Evolutionary conservation across 2,329 filamentous ascomycete genomes (phyloP).

Genomic region (Cryphonectria japonica): DNA sequence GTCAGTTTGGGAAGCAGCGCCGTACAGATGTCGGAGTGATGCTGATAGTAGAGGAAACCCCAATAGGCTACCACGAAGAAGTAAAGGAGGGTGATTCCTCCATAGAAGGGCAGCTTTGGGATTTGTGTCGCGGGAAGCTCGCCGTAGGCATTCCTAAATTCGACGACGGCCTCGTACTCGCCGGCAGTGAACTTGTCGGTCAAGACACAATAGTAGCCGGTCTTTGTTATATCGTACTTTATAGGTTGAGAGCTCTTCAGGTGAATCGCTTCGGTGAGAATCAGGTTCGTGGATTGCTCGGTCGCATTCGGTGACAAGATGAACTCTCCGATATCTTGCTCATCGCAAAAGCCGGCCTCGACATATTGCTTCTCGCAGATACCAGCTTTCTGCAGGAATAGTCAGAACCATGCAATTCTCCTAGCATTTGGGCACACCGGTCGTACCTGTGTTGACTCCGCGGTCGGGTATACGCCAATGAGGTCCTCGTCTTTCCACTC

Average conservation of each 20-base stretch:
- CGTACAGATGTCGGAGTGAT: constrained; percentile 85
- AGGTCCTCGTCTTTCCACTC: constrained; percentile 87
- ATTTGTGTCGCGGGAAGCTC: constrained; percentile 96
- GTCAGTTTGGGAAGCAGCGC: constrained; percentile 14
- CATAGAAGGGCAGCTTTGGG: constrained; percentile 95
- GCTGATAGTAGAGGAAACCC: constrained; percentile 94
- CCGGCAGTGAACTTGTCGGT: constrained; percentile 70
- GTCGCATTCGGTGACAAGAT: constrained; percentile 79
- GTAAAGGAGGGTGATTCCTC: constrained; percentile 90
- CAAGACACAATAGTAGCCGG: constrained; percentile 93
- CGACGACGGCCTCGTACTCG: constrained; percentile 79
- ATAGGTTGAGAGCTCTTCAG: constrained; percentile 74
- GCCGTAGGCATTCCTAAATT: constrained; percentile 95
- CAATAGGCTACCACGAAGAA: constrained; percentile 85
- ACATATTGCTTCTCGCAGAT: constrained; percentile 80
- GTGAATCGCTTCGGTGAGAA: constrained; percentile 81
- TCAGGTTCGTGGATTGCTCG: constrained; percentile 68
- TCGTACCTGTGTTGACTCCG: constrained; percentile 58
- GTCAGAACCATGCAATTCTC: constrained; percentile 38
- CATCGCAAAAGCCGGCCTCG: constrained; percentile 70
- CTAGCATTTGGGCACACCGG: constrained; percentile 20
- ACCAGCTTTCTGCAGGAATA: constrained; percentile 41
- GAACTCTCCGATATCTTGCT: constrained; percentile 81
- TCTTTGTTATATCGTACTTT: constrained; percentile 84
- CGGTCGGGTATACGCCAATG: constrained; percentile 69